Percentiles rank a stretch among this genome's conserved stretches.
Evolutionary conservation across 257 asterid genomes (phyloP).

Genomic region (Solanum sitiens): DNA sequence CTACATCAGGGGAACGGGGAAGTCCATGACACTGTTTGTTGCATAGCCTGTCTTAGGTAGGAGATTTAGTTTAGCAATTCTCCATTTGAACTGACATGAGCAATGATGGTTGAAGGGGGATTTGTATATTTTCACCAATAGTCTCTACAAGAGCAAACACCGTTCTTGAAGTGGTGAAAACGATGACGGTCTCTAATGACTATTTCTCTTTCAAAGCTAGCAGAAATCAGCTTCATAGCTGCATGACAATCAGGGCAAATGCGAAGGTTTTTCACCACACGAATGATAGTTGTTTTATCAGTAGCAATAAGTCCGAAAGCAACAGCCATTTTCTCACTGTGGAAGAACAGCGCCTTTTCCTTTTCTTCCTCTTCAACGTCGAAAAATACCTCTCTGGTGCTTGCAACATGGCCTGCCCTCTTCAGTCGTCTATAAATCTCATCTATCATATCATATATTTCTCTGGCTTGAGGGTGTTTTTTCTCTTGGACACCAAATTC

Average conservation of each 20-base stretch:
- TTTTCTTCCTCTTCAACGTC: constrained; percentile 16
- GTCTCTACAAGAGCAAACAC: constrained; percentile 9
- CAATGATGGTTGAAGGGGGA: neutral
- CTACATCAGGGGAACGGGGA: neutral
- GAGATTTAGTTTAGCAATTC: neutral
- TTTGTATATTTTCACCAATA: neutral
- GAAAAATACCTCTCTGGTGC: constrained; percentile 8
- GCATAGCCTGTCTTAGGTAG: neutral
- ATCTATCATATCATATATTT: constrained; percentile 4
- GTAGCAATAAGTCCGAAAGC: constrained; percentile 10
- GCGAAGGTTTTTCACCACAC: constrained; percentile 11
- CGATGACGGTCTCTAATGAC: constrained; percentile 7
- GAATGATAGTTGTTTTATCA: neutral
- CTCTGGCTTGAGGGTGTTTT: constrained; percentile 5
- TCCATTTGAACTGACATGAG: neutral
- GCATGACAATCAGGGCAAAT: constrained; percentile 16
- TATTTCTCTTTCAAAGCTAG: constrained; percentile 5
- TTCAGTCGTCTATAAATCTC: constrained; percentile 6
- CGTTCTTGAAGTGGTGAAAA: constrained; percentile 13
- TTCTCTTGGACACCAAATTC: constrained; percentile 15
- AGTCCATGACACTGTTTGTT: neutral
- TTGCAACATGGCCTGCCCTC: constrained; percentile 9
- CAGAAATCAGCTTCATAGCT: constrained; percentile 10
- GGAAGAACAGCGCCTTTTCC: constrained; percentile 8
- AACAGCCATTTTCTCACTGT: constrained; percentile 15